Percentiles rank a stretch among this genome's conserved stretches.
These are phyloP conservation scores for Aspergillus ibericus DNA, from an alignment of 2,329 filamentous ascomycete genomes.

Conservation along the genomic window DNA sequence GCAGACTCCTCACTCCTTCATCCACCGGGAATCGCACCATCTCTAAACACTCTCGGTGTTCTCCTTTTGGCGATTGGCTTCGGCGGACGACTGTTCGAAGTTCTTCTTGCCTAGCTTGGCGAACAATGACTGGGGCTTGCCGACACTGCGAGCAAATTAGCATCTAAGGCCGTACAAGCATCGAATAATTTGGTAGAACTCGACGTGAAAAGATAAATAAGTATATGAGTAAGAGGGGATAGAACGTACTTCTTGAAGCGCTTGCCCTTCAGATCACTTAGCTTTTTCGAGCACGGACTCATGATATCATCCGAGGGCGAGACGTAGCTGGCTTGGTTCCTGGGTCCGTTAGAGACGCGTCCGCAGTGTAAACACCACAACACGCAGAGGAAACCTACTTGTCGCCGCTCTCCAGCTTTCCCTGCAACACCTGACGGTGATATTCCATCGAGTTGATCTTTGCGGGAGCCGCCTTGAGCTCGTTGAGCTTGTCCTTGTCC, in stretches of 20 bases:
- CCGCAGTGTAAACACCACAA: not conserved
- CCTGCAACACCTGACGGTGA: slow-evolving; percentile 45
- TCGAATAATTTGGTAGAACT: too few relatives aligned
- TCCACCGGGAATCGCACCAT: too few relatives aligned
- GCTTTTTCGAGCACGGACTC: slow-evolving; percentile 52
- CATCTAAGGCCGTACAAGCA: not conserved
- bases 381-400: slow-evolving; percentile 31
- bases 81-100: slow-evolving; percentile 39
- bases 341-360: slow-evolving; percentile 10
- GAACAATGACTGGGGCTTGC: slow-evolving; percentile 48
- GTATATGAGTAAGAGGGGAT: not conserved
- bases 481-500: slow-evolving; percentile 26
- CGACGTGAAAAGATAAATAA: too few relatives aligned
- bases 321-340: slow-evolving; percentile 43
- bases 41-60: not conserved
- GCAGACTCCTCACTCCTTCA: not conserved
- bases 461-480: slow-evolving; percentile 33
- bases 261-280: slow-evolving; percentile 52
- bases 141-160: slow-evolving; percentile 27
- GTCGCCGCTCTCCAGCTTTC: slow-evolving; percentile 40
- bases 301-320: slow-evolving; percentile 52
- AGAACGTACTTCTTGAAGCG: slow-evolving; percentile 49
- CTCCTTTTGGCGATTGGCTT: slow-evolving; percentile 8
- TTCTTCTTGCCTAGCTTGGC: slow-evolving; percentile 49
- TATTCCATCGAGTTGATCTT: slow-evolving; percentile 44